phyloP scores from a whole-genome alignment of 768 basidiomycete species.

The Amanita muscaria region DNA sequence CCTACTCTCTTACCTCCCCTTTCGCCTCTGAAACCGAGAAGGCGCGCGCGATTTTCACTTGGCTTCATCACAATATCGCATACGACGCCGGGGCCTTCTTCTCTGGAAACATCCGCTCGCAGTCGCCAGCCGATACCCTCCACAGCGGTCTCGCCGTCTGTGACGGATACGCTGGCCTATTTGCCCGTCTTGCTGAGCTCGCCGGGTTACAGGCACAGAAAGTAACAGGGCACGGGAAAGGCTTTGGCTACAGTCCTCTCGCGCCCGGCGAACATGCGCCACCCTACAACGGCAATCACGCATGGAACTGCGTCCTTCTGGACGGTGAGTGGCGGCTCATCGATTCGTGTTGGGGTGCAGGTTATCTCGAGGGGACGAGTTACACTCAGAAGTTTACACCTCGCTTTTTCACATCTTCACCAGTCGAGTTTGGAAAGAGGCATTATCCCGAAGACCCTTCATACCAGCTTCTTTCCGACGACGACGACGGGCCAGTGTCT shows the following conservation, averaged over 20 bases:
- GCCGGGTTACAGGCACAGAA: conserved; percentile 32
- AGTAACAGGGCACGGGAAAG: conserved; percentile 39
- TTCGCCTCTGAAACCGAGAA: conserved; percentile 36
- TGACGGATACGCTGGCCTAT: conserved; percentile 40
- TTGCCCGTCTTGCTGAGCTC: conserved; percentile 28
- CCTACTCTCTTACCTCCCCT: conserved; percentile 31
- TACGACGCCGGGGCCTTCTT: conserved; percentile 37
- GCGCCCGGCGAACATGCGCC: conserved; percentile 26
- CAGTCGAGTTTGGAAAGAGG: conserved; percentile 32
- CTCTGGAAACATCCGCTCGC: conserved; percentile 28
- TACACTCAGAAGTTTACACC: conserved; percentile 30
- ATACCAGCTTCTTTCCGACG: conserved; percentile 32
- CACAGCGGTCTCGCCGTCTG: conserved; percentile 39
- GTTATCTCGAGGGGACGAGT: conserved; percentile 25
- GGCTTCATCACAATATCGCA: conserved; percentile 39
- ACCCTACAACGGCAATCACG: conserved; percentile 32
- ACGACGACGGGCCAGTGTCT: conserved; percentile 27
- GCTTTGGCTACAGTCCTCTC: conserved; percentile 30
- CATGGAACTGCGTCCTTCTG: conserved; percentile 39
- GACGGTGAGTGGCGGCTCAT: conserved; percentile 38
- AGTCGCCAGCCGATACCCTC: conserved; percentile 31
- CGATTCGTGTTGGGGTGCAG: conserved; percentile 42
- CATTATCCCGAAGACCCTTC: conserved; percentile 38
- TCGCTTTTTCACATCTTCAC: conserved; percentile 33
- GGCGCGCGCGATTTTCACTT: conserved; percentile 37